A percentile compares a stretch with the other conserved stretches of the same genome.
phyloP scores from a whole-genome alignment of 352 stramenopile species.

The Peronospora belbahrii region DNA sequence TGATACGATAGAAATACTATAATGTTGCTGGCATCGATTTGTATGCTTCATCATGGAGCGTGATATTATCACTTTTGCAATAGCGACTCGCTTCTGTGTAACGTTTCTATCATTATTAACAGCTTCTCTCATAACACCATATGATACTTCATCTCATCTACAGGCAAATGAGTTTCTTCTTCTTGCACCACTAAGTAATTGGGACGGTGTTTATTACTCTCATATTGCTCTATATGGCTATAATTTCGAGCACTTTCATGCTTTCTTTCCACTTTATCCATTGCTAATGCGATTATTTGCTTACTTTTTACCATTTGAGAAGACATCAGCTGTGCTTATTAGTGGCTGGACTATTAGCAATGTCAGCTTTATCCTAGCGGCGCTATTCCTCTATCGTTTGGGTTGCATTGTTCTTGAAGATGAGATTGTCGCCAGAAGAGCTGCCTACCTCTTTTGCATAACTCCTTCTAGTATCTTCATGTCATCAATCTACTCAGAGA shows the following conservation, averaged over 20 bases:
- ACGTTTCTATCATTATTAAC: conserved; percentile 43
- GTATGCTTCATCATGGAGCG: too few relatives aligned
- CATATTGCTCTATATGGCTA: conserved; percentile 72
- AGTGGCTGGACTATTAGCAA: conserved; percentile 73
- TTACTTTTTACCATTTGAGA: conserved; percentile 15
- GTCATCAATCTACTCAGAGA: conserved; percentile 75
- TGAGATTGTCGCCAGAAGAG: conserved; percentile 44
- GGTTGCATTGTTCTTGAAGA: conserved; percentile 44
- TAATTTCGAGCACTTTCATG: conserved; percentile 78
- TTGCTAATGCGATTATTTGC: conserved; percentile 37
- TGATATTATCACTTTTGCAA: conserved; percentile 41
- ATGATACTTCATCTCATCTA: conserved; percentile 59
- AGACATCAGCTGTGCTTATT: conserved; percentile 17
- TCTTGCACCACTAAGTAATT: conserved; percentile 56
- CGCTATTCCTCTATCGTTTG: conserved; percentile 64
- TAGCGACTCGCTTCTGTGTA: conserved; percentile 35
- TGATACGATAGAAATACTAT: too few relatives aligned
- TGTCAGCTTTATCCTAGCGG: conserved; percentile 57
- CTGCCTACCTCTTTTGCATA: conserved; percentile 71
- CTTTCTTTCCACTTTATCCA: conserved; percentile 80
- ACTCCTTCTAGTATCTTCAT: conserved; percentile 78
- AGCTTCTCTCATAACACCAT: conserved; percentile 39
- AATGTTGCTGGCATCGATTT: too few relatives aligned
- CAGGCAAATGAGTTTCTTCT: conserved; percentile 12
- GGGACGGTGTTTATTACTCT: conserved; percentile 81